These are phyloP conservation scores for Plectosphaerella plurivora DNA, from an alignment of 2,329 filamentous ascomycete genomes.

Conservation along the genomic window DNA sequence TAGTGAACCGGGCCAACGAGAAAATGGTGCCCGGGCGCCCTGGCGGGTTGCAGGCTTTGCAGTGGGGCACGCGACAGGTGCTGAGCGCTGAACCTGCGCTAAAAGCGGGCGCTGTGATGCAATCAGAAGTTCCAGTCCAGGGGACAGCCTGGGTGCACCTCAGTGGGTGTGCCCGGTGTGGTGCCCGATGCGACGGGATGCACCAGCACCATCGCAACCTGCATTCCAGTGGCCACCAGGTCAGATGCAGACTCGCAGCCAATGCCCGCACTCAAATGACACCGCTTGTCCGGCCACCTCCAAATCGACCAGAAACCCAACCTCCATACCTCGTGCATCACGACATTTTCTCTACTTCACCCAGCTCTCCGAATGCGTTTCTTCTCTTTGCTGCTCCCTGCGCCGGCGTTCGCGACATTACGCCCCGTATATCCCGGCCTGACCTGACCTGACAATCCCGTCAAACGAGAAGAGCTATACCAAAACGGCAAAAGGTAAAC, in stretches of 20 bases:
- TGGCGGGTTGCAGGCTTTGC: background rate
- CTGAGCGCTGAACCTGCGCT: too few species aligned
- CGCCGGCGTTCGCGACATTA: conserved; percentile 3
- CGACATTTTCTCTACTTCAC: background rate
- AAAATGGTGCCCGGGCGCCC: too few species aligned
- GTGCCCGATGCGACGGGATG: background rate
- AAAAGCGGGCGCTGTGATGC: background rate
- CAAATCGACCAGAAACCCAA: background rate
- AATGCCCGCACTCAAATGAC: background rate
- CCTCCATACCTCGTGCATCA: background rate
- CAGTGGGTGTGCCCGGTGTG: background rate
- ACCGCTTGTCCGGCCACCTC: background rate
- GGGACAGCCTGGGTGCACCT: background rate
- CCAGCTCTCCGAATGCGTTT: background rate
- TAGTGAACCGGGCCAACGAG: background rate
- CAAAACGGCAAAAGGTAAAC: conserved; percentile 35
- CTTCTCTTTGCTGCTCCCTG: background rate
- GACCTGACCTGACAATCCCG: background rate
- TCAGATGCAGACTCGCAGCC: background rate
- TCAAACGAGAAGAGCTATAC: conserved; percentile 21
- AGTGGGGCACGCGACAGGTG: too few species aligned
- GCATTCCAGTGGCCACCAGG: conserved; percentile 8
- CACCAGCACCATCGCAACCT: conserved; percentile 3
- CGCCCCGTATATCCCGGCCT: conserved; percentile 13
- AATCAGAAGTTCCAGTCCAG: background rate